phyloP scores from a whole-genome alignment of 2,329 filamentous ascomycete species.

The Fusarium tuaranense region DNA sequence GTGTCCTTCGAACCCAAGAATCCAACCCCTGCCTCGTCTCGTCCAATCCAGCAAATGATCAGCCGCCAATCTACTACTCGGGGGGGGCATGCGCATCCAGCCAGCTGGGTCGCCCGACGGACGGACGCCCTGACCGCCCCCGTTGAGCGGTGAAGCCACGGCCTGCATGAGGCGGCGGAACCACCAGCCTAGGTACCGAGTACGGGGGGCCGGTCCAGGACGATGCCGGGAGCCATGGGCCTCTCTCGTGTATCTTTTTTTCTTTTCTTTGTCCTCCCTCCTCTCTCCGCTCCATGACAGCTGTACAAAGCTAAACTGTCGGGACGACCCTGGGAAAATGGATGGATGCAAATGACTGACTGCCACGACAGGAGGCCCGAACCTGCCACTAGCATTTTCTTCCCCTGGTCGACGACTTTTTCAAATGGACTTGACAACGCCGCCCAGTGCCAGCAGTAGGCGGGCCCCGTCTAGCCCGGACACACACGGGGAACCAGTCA shows the following conservation, averaged over 20 bases:
- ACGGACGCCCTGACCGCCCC: constrained; percentile 32
- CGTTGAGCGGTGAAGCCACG: constrained; percentile 37
- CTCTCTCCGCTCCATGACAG: neutral
- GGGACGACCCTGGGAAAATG: neutral
- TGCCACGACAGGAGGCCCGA: constrained; percentile 22
- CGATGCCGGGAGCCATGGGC: constrained; percentile 6
- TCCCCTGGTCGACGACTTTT: neutral
- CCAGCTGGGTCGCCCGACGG: constrained; percentile 32
- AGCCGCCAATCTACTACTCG: constrained; percentile 35
- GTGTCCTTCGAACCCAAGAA: constrained; percentile 18
- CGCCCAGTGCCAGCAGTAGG: neutral
- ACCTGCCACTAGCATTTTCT: neutral
- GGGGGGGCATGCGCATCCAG: constrained; percentile 26
- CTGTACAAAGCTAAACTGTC: neutral
- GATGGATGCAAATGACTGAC: constrained; percentile 21
- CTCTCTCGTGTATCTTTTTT: neutral
- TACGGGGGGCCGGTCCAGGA: neutral
- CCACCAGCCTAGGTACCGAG: neutral
- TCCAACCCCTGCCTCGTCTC: constrained; percentile 23
- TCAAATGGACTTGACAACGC: constrained; percentile 31
- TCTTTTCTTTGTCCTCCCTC: neutral
- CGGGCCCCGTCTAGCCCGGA: neutral
- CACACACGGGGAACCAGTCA: neutral
- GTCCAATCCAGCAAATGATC: constrained; percentile 38
- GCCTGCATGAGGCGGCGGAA: neutral